These are phyloP conservation scores for Penicillium brasilianum DNA, from an alignment of 2,329 filamentous ascomycete species.

Conservation along the genomic window DNA sequence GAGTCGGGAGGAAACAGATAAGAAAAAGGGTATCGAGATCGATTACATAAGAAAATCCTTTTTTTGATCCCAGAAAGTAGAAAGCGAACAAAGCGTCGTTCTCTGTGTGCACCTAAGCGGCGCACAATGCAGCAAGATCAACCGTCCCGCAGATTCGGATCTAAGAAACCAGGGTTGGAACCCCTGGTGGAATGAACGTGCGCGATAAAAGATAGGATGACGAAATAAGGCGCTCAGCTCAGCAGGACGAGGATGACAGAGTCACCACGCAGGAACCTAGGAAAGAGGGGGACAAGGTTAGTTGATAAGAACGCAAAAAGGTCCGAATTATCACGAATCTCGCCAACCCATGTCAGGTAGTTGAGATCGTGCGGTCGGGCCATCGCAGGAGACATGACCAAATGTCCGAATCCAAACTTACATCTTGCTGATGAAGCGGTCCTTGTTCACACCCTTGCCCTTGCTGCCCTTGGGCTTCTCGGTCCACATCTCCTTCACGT, in stretches of 20 bases:
- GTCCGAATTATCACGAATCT: neutral
- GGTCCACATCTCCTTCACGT: slow-evolving; percentile 99
- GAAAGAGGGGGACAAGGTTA: slow-evolving; percentile 3
- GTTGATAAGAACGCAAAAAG: neutral
- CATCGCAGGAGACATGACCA: neutral
- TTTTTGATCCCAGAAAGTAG: slow-evolving; percentile 13
- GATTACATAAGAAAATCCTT: slow-evolving; percentile 27
- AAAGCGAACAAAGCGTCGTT: neutral
- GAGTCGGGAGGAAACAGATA: slow-evolving; percentile 17
- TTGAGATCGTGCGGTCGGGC: neutral
- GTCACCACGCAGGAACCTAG: slow-evolving; percentile 82
- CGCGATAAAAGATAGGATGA: slow-evolving; percentile 15
- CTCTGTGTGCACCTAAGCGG: slow-evolving; percentile 14
- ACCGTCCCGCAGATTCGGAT: slow-evolving; percentile 19
- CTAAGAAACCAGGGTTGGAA: slow-evolving; percentile 20
- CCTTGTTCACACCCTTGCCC: slow-evolving; percentile 97
- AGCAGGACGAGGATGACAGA: slow-evolving; percentile 86
- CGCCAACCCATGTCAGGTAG: neutral
- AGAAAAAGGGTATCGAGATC: slow-evolving; percentile 39
- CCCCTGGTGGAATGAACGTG: slow-evolving; percentile 20
- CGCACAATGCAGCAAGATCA: slow-evolving; percentile 23
- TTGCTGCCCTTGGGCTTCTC: slow-evolving; percentile 86
- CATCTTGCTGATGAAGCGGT: slow-evolving; percentile 98
- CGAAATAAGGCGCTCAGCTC: slow-evolving; percentile 60
- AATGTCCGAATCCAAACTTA: slow-evolving; percentile 53